Percentiles rank a stretch among this genome's conserved stretches.
Evolutionary conservation across 805 yeast genomes (phyloP).

Genomic region (Saccharomycopsis synnaedendra): DNA sequence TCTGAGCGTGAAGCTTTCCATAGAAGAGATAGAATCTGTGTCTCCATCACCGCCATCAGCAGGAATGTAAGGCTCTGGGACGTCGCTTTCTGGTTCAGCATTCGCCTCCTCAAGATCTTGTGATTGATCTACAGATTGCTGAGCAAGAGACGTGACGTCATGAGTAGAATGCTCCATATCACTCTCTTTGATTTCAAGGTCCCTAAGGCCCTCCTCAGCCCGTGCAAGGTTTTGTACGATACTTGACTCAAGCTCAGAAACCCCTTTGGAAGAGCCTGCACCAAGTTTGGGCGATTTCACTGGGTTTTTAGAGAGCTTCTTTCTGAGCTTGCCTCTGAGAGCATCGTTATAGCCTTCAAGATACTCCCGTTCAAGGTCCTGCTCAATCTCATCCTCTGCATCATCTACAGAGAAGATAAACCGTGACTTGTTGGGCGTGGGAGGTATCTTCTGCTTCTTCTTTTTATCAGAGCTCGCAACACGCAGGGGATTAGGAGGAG

Average conservation of each 20-base stretch:
- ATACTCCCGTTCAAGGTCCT: conserved; percentile 46
- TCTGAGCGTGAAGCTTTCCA: conserved; percentile 77
- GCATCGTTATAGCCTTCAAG: conserved; percentile 70
- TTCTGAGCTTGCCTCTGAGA: conserved; percentile 33
- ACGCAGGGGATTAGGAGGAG: conserved; percentile 4
- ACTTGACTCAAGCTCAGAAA: conserved; percentile 14
- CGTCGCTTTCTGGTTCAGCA: neutral
- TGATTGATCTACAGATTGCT: neutral
- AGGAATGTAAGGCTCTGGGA: neutral
- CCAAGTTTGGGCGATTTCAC: conserved; percentile 8
- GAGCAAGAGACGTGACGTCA: neutral
- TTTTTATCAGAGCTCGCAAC: conserved; percentile 1
- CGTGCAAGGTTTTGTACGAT: conserved; percentile 18
- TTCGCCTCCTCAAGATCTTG: neutral
- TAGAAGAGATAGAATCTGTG: conserved; percentile 35
- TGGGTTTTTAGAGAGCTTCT: conserved; percentile 21
- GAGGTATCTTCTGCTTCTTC: conserved; percentile 13
- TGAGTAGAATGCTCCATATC: neutral
- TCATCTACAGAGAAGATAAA: conserved; percentile 70
- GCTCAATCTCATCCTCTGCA: conserved; percentile 60
- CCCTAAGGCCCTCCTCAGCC: conserved; percentile 20
- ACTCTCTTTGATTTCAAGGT: conserved; percentile 19
- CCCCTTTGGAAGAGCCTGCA: neutral
- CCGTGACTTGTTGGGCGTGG: conserved; percentile 14
- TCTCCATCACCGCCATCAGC: conserved; percentile 18